phyloP scores from a whole-genome alignment of 1,284 basidiomycete genomes.

The Ustilago bromivora region DNA sequence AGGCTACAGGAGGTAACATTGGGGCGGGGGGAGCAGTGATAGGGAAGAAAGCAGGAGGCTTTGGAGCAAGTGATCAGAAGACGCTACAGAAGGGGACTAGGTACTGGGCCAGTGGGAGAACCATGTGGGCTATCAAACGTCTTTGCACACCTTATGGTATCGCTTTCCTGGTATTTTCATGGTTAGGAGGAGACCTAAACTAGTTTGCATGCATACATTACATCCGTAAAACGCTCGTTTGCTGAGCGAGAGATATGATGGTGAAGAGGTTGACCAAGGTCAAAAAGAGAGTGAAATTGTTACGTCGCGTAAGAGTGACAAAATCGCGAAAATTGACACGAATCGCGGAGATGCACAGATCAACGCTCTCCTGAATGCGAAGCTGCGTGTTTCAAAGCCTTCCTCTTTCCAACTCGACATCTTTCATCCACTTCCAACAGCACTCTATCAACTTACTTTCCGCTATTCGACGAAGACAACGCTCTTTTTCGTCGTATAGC shows the following conservation, averaged over 20 bases:
- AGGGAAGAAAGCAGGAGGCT: constrained; percentile 12
- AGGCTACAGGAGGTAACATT: neutral
- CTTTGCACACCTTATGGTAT: constrained; percentile 65
- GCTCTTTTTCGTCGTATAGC: too few species aligned
- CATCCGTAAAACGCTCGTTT: neutral
- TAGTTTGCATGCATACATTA: constrained; percentile 11
- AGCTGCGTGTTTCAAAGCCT: too few species aligned
- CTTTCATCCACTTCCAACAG: constrained; percentile 5
- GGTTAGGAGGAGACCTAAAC: constrained; percentile 65
- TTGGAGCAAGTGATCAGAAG: constrained; percentile 23
- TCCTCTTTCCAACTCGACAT: constrained; percentile 18
- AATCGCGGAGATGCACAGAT: constrained; percentile 2
- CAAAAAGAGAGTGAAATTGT: neutral
- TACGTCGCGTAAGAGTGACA: neutral
- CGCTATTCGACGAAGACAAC: too few species aligned
- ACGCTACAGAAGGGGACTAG: constrained; percentile 44
- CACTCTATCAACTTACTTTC: too few species aligned
- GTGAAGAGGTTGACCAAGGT: neutral
- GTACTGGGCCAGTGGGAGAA: constrained; percentile 56
- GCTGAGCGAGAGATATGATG: neutral
- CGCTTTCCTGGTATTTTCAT: constrained; percentile 66
- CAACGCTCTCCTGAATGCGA: constrained; percentile 6
- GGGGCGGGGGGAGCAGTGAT: neutral
- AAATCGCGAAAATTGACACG: neutral
- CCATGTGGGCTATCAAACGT: constrained; percentile 55